Evolutionary conservation across 352 stramenopile genomes (phyloP).

Genomic region (Globisporangium carolinianum): DNA sequence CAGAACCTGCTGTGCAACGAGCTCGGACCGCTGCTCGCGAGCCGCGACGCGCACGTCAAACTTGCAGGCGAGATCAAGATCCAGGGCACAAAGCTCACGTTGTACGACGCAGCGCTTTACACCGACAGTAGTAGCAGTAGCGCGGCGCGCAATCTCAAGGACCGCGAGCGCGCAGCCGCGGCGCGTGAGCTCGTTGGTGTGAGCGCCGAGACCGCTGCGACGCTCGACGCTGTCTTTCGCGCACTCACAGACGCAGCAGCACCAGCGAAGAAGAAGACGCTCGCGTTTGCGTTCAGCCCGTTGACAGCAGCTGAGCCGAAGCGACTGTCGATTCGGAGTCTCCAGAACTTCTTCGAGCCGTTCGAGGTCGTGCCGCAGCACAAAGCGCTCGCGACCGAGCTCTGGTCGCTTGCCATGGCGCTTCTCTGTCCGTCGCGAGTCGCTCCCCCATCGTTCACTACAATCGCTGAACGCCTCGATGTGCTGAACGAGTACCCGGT

Average conservation of each 20-base stretch:
- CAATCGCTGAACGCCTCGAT: constrained; percentile 38
- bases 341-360: constrained; percentile 62
- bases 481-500: constrained; percentile 66
- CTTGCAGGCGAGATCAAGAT: constrained; percentile 62
- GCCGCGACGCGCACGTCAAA: constrained; percentile 43
- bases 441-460: constrained; percentile 14
- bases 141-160: constrained; percentile 15
- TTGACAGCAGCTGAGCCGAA: constrained; percentile 8
- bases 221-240: constrained; percentile 42
- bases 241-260: constrained; percentile 33
- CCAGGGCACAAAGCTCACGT: constrained; percentile 35
- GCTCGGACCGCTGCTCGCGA: constrained; percentile 47
- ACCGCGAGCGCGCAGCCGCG: constrained; percentile 29
- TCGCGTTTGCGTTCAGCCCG: constrained; percentile 21
- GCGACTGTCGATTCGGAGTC: constrained; percentile 48
- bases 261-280: constrained; percentile 47
- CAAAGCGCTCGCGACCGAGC: constrained; percentile 29
- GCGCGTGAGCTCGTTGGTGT: constrained; percentile 43
- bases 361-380: constrained; percentile 43
- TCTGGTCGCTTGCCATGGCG: constrained; percentile 53
- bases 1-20: constrained; percentile 60
- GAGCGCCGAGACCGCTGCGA: constrained; percentile 38
- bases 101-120: constrained; percentile 55
- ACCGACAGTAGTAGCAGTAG: background rate
- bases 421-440: constrained; percentile 7